A percentile compares a stretch with the other conserved stretches of the same genome.
Evolutionary conservation across 768 basidiomycete species (phyloP).

Genomic region (Mycena filopes): DNA sequence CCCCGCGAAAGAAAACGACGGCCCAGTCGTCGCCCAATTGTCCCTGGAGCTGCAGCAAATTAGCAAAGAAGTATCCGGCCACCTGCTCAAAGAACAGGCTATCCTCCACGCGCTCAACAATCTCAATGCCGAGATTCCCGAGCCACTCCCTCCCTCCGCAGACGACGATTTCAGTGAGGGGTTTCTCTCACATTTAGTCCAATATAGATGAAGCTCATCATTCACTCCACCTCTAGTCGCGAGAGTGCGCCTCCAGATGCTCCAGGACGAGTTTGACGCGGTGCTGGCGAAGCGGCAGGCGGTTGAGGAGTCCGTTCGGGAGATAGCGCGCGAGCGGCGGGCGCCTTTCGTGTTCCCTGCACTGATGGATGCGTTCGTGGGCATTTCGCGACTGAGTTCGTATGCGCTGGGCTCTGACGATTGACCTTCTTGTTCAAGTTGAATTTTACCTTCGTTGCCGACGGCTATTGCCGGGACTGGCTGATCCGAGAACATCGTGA

Average conservation of each 20-base stretch:
- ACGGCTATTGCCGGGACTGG: neutral
- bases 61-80: slow-evolving; percentile 40
- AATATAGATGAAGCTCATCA: neutral
- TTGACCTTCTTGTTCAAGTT: neutral
- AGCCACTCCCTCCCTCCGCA: neutral
- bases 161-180: slow-evolving; percentile 13
- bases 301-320: slow-evolving; percentile 56
- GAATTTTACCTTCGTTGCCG: neutral
- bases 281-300: slow-evolving; percentile 52
- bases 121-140: slow-evolving; percentile 31
- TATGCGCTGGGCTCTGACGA: slow-evolving; percentile 33
- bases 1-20: neutral
- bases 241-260: slow-evolving; percentile 38
- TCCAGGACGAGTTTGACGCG: slow-evolving; percentile 47
- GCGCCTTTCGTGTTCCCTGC: slow-evolving; percentile 68
- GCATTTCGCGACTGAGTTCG: slow-evolving; percentile 58
- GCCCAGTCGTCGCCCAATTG: slow-evolving; percentile 32
- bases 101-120: slow-evolving; percentile 41
- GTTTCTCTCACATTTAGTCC: too few species aligned
- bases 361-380: slow-evolving; percentile 63
- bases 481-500: too few species aligned
- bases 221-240: too few species aligned
- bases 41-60: slow-evolving; percentile 41
- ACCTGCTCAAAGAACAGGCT: slow-evolving; percentile 37
- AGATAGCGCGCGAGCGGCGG: slow-evolving; percentile 60